Evolutionary conservation across 2,329 filamentous ascomycete species (phyloP).

Genomic region (Pyrenochaeta sp.): DNA sequence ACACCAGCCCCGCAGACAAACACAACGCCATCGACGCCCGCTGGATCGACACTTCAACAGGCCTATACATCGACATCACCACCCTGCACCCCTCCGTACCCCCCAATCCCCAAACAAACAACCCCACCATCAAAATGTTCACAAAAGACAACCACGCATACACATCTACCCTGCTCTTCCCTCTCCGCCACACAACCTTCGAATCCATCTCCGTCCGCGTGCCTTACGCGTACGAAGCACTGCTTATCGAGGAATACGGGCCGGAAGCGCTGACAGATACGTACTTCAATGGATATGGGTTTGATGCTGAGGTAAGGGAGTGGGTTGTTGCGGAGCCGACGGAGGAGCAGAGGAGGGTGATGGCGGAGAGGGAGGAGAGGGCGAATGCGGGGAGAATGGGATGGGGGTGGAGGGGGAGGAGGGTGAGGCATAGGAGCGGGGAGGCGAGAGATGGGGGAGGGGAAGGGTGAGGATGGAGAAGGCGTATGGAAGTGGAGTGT

Average conservation of each 20-base stretch:
- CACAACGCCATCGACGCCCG: constrained; percentile 67
- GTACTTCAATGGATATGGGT: constrained; percentile 55
- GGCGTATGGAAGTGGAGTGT: too few relatives aligned
- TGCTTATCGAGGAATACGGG: constrained; percentile 66
- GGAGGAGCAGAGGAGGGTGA: not conserved
- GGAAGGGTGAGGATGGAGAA: not conserved
- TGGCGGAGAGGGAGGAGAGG: not conserved
- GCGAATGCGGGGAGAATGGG: not conserved
- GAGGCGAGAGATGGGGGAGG: not conserved
- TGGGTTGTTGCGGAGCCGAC: constrained; percentile 27
- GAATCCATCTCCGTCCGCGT: constrained; percentile 63
- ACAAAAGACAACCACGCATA: constrained; percentile 68
- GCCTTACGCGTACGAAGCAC: constrained; percentile 63
- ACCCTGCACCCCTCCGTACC: constrained; percentile 58
- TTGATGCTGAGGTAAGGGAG: constrained; percentile 42
- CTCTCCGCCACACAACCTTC: constrained; percentile 63
- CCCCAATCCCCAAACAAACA: constrained; percentile 36
- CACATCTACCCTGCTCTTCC: constrained; percentile 63
- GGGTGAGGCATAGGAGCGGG: not conserved
- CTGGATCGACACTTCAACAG: constrained; percentile 68
- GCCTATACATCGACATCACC: constrained; percentile 70
- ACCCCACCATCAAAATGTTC: constrained; percentile 25
- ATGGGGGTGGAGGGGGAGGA: not conserved
- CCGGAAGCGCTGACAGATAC: constrained; percentile 57
- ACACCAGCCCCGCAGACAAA: constrained; percentile 55